Conservation (phyloP, 176 grass and related monocot genomes). For the Saccharum spontaneum region DNA sequence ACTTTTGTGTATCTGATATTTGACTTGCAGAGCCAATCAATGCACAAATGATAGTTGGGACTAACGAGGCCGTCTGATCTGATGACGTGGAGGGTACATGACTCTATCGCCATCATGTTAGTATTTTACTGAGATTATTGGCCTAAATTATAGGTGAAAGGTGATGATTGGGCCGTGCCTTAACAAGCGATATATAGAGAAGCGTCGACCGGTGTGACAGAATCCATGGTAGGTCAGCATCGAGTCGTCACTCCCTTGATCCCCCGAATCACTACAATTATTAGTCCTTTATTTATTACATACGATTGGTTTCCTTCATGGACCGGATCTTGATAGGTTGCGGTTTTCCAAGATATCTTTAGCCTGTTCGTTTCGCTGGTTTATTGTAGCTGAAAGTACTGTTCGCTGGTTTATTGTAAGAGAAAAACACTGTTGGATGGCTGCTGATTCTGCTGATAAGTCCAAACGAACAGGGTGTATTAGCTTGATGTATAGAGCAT, state of each 20-base stretch:
- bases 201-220: not conserved
- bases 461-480: no score
- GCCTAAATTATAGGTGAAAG: not conserved
- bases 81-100: not conserved
- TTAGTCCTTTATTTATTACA: not conserved
- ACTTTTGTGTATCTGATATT: not conserved
- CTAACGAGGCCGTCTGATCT: not conserved
- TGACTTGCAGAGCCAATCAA: not conserved
- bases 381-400: no score
- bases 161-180: not conserved
- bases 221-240: not conserved
- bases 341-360: no score
- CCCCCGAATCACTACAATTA: not conserved
- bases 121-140: conserved; percentile 11
- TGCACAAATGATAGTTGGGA: not conserved
- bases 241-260: not conserved
- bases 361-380: no score
- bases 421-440: no score
- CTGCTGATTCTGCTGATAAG: no score
- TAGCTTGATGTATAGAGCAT: no score
- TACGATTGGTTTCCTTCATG: not conserved
- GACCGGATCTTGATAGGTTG: not conserved
- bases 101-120: no score
- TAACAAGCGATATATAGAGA: not conserved
- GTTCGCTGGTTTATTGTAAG: no score